Base-by-base conservation (phyloP, 2,329 filamentous ascomycete genomes). In the Phaeosphaeriaceae sp. region DNA sequence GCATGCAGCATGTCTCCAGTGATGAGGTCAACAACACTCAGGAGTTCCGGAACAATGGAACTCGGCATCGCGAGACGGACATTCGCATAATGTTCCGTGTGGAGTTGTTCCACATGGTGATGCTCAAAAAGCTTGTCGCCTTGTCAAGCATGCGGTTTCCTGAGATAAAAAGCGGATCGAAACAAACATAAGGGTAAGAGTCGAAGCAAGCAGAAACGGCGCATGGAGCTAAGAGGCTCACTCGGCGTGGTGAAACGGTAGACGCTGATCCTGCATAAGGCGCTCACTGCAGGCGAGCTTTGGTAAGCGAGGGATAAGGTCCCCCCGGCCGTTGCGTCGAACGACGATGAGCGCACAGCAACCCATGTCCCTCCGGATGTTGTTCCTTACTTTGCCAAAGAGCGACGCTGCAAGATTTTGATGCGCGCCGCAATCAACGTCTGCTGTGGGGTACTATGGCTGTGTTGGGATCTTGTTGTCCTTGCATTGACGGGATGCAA, bases 351-450 rank as follows among this genome's bases (percentile, higher is more conserved):
- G 31, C 31, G 6, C 7, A 36, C 31, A 36, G 25, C 25, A 3
- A 36, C 31, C 31, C 31, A 36, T 36, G 31, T 36, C 31, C 31
- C n/a, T n/a, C n/a, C 31, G 31, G 31, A 15, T 36, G 31, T 36
- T 45, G 42, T 53, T 27, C 55, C 55, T 53, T 51, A 57, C 54
- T 50, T 41, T 21, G 48, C 53, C 54, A 56, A 53, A 45, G 51
- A 56, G 44, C 41, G 27, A 17, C 19, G 45, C 31, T 41, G 57
- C 52, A 48, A 58, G 51, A 62, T 58, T 27, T 53, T 33, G 52
- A 60, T 57, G 52, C 15, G 57, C 56, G 27, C 9, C 15, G 41
- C 42, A 45, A 40, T 22, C 47, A 41, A 25, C 48, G 22, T 40
- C 24, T 48, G 31, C 11, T 13, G 31, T 31, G 48, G 46, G n/a